Percentiles rank a stretch among this genome's conserved stretches.
phyloP scores from a whole-genome alignment of 202 grass and related monocot species.

The Cymbopogon flexuosus region DNA sequence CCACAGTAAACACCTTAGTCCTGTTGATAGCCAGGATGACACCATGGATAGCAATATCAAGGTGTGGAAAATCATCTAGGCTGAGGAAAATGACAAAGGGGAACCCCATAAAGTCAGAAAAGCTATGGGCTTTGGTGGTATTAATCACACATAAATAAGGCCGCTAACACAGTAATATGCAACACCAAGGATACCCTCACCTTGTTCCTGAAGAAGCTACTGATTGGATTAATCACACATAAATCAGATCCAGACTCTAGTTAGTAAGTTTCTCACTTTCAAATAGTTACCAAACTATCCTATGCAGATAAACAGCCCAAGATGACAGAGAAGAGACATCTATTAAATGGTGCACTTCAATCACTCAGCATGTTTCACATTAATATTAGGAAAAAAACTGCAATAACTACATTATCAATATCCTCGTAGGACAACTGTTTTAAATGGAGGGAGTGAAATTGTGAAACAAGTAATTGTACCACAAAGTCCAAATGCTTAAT shows the following conservation, averaged over 20 bases:
- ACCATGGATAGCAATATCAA: constrained; percentile 1
- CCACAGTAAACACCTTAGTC: not conserved
- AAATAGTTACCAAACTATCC: not conserved
- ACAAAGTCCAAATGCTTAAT: not conserved
- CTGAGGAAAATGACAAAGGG: not conserved
- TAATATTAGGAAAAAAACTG: not conserved
- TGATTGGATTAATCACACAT: not conserved
- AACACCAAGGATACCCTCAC: not conserved
- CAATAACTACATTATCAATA: not conserved
- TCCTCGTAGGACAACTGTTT: not conserved
- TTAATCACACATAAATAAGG: not conserved
- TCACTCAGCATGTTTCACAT: not conserved
- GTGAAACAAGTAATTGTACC: not conserved
- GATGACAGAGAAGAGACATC: not conserved
- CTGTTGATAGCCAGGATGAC: not conserved
- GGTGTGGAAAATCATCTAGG: not conserved
- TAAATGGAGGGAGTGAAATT: not conserved
- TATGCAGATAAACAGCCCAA: not conserved
- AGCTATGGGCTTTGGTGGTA: not conserved
- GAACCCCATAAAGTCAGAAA: not conserved
- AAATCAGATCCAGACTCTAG: not conserved
- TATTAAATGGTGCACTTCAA: not conserved
- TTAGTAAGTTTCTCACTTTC: not conserved
- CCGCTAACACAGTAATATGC: not conserved
- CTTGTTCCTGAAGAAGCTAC: not conserved